Evolutionary conservation across 306 rosid species (phyloP).

Genomic region (Vicia faba): DNA sequence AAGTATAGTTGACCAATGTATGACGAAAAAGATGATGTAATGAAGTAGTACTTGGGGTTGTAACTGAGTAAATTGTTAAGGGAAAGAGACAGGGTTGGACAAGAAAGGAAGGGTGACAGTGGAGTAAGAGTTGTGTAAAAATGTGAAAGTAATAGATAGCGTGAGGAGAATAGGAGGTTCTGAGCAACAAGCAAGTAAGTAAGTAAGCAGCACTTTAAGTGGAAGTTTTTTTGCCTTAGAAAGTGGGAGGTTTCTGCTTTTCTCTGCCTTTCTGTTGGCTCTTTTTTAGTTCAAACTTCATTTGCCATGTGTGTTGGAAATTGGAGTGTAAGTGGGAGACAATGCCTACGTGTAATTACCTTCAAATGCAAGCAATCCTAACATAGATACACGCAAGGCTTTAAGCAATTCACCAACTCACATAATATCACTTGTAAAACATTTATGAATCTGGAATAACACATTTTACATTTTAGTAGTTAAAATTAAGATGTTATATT

Average conservation of each 20-base stretch:
- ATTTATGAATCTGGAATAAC: too few species aligned
- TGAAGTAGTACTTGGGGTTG: conserved; percentile 12
- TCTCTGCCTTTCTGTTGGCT: conserved; percentile 17
- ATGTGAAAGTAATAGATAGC: conserved; percentile 44
- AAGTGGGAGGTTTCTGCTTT: conserved; percentile 54
- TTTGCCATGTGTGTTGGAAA: conserved; percentile 54
- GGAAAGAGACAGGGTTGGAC: conserved; percentile 21
- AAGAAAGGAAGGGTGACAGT: conserved; percentile 19
- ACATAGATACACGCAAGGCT: conserved; percentile 58
- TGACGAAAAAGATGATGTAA: conserved; percentile 38
- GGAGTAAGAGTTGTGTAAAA: not conserved
- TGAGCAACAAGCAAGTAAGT: conserved; percentile 4
- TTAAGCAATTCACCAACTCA: conserved; percentile 19
- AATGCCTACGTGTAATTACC: conserved; percentile 40
- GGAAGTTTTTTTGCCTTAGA: conserved; percentile 43
- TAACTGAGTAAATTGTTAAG: conserved; percentile 18
- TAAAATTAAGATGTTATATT: too few species aligned
- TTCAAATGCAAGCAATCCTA: conserved; percentile 55
- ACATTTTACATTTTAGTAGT: too few species aligned
- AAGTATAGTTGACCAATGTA: conserved; percentile 26
- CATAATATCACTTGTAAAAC: not conserved
- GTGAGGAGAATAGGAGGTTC: conserved; percentile 39
- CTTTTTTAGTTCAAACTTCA: conserved; percentile 23
- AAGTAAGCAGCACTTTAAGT: not conserved
- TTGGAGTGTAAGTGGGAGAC: conserved; percentile 42